Evolutionary conservation across 345 rosid species (phyloP), one percentile per base, ranked within the genome.

Genomic region (Salix koriyanagi): DNA sequence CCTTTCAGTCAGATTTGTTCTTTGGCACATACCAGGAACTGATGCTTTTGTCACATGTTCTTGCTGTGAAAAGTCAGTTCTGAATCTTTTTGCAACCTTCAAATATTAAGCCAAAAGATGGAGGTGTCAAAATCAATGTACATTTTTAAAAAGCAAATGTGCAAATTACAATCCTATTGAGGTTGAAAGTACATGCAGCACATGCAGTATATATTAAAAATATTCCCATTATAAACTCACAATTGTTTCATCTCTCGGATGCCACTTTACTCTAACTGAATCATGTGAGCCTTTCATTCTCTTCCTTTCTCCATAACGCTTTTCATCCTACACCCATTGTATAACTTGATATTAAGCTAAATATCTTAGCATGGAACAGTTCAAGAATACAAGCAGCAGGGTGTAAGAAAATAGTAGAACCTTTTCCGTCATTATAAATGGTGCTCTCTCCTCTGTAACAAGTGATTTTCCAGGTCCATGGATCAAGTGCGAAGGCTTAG

Each of bases 41-140:
- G 90, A 80, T 74, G 89, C 74, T 81, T 83, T 87, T 15, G 77
- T 82, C 26, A 68, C 67, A 76, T 74, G 75, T 56, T 84, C 90
- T 86, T 70, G 88, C 72, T 74, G 85, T 58, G 79, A 78, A 61
- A 84, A 70, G 65, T 83, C 86, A n/a, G 67, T 73, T 81, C 82
- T 77, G 79, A 75, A 78, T 82, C 44, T 75, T 70, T 87, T 91
- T 11, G 80, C 67, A 69, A 78, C 90, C 97, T 92, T 87, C 80
- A 79, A 2, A 77, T 14, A 54, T 41, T 72, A 61, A 75, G 68
- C 48, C 56, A n/a, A 52, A 78, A 76, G 37, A 65, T 19, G 25
- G 69, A 76, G 39, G 21, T 25, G 44, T 76, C 71, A 80, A 67
- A 70, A 50, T n/a, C 56, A 74, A 76, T 72, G 44, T 12, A 61